A percentile compares a stretch with the other conserved stretches of the same genome.
Evolutionary conservation across 805 yeast genomes (phyloP).

Genomic region (Candida orba): DNA sequence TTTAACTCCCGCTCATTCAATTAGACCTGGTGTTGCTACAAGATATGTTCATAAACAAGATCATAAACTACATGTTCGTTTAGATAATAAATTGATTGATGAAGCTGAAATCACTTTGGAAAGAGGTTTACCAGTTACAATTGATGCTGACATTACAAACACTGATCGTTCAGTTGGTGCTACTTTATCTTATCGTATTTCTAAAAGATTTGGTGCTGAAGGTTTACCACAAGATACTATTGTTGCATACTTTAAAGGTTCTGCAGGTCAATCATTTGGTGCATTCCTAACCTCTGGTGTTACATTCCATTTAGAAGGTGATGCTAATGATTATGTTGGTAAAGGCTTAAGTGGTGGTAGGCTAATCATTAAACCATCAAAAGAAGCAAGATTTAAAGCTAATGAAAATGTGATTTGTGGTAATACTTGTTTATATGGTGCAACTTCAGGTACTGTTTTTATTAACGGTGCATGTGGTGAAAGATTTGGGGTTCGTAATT

Average conservation of each 20-base stretch:
- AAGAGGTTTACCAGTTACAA: slow-evolving; percentile 91
- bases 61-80: slow-evolving; percentile 84
- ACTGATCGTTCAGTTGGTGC: slow-evolving; percentile 97
- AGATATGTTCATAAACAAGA: slow-evolving; percentile 89
- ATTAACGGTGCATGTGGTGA: slow-evolving; percentile 98
- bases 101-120: slow-evolving; percentile 94
- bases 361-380: slow-evolving; percentile 86
- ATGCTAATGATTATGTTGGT: slow-evolving; percentile 96
- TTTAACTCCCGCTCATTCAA: slow-evolving; percentile 92
- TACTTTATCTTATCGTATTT: slow-evolving; percentile 87
- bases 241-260: slow-evolving; percentile 84
- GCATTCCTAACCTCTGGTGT: slow-evolving; percentile 96
- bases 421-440: slow-evolving; percentile 96
- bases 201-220: slow-evolving; percentile 86
- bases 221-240: slow-evolving; percentile 95
- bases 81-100: slow-evolving; percentile 92
- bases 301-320: slow-evolving; percentile 93
- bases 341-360: slow-evolving; percentile 97
- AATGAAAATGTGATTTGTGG: slow-evolving; percentile 96
- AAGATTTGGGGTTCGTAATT: slow-evolving; percentile 96
- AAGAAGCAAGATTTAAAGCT: slow-evolving; percentile 74
- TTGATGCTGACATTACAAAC: slow-evolving; percentile 87
- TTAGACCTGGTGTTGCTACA: slow-evolving; percentile 96
- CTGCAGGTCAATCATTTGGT: slow-evolving; percentile 98
- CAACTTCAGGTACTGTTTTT: slow-evolving; percentile 90